Evolutionary conservation across 208 protist species (phyloP).

Genomic region (Herpetomonas tarakana): DNA sequence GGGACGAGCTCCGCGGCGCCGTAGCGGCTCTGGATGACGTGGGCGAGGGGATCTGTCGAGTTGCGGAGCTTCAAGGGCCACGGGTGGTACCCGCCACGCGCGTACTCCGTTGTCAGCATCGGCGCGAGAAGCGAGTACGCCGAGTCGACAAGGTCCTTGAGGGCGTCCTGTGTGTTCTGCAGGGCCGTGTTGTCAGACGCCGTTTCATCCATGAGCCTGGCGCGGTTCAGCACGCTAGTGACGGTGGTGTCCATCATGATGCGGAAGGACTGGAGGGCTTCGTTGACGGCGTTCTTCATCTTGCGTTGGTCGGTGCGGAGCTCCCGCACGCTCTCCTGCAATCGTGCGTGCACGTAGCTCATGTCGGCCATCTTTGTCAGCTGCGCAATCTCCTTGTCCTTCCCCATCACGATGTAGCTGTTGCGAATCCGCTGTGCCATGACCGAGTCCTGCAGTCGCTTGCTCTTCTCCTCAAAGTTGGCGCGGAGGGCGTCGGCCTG

Average conservation of each 20-base stretch:
- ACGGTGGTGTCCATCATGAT: constrained; percentile 41
- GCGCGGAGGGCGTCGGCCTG: constrained; percentile 29
- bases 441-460: constrained; percentile 55
- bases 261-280: constrained; percentile 50
- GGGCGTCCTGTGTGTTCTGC: constrained; percentile 39
- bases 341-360: constrained; percentile 24
- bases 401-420: constrained; percentile 33
- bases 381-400: constrained; percentile 62
- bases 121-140: constrained; percentile 57
- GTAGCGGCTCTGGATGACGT: constrained; percentile 67
- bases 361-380: constrained; percentile 64
- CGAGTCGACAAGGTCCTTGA: constrained; percentile 62
- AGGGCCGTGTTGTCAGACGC: constrained; percentile 62
- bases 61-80: constrained; percentile 87
- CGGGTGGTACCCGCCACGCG: constrained; percentile 72
- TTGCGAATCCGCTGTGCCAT: constrained; percentile 40
- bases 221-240: constrained; percentile 44
- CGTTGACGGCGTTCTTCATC: constrained; percentile 29
- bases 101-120: constrained; percentile 82
- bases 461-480: constrained; percentile 52
- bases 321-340: constrained; percentile 27
- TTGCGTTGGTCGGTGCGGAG: constrained; percentile 44
- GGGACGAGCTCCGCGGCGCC: constrained; percentile 51
- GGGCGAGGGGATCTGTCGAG: constrained; percentile 67
- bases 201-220: constrained; percentile 49